Conservation (phyloP, 306 rosid genomes). For the Purshia tridentata region DNA sequence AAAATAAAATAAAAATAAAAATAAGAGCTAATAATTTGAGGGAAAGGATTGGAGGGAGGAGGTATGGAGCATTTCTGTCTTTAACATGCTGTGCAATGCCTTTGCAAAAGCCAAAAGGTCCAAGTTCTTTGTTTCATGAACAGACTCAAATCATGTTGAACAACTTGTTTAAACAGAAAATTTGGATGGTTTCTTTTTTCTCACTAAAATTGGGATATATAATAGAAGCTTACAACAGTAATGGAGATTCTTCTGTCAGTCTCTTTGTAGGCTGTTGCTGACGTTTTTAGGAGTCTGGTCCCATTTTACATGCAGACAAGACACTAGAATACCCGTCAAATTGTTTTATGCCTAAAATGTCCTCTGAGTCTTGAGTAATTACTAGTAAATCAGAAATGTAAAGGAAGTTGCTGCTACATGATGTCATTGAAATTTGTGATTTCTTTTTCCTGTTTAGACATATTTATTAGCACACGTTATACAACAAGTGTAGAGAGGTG, state of each 20-base stretch:
- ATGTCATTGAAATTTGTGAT: not conserved
- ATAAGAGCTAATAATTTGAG: conserved; percentile 17
- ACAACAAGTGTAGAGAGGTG: not conserved
- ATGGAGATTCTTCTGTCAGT: conserved; percentile 59
- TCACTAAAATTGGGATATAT: conserved; percentile 29
- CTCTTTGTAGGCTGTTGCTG: conserved; percentile 44
- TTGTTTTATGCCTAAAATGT: conserved; percentile 37
- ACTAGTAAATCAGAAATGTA: not conserved
- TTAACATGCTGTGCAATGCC: conserved; percentile 32
- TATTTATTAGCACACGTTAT: not conserved
- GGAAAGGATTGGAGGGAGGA: conserved; percentile 2
- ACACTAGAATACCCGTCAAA: conserved; percentile 37
- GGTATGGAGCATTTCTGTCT: conserved; percentile 68
- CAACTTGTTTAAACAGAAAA: conserved; percentile 57
- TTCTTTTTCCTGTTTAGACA: not conserved
- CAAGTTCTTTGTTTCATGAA: conserved; percentile 53
- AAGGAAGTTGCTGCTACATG: not conserved
- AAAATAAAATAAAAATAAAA: conserved; percentile 14
- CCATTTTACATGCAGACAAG: conserved; percentile 50
- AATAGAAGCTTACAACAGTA: conserved; percentile 42
- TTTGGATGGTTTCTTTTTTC: conserved; percentile 41
- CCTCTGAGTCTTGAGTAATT: conserved; percentile 25
- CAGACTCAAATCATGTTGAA: conserved; percentile 49
- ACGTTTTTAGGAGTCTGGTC: conserved; percentile 56
- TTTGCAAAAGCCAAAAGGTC: conserved; percentile 32